Evolutionary conservation across 1,139 yeast species (phyloP).

Genomic region (Yamadazyma conglobata): DNA sequence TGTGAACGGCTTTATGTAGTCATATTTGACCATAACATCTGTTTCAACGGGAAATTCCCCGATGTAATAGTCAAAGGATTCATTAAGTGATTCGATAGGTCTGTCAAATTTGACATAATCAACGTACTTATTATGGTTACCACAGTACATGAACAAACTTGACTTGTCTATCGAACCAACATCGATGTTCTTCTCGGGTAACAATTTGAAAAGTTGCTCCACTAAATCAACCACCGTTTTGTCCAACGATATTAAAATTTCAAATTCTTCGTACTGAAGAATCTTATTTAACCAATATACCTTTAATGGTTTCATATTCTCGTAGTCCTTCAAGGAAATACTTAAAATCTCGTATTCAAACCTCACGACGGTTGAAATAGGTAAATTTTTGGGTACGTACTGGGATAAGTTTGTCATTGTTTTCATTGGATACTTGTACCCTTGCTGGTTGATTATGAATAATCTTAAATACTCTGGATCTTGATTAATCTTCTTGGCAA

Average conservation of each 20-base stretch:
- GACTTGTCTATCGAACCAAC: conserved; percentile 41
- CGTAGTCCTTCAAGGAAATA: conserved; percentile 72
- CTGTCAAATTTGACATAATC: conserved; percentile 38
- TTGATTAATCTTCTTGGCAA: conserved; percentile 51
- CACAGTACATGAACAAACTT: conserved; percentile 55
- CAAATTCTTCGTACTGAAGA: conserved; percentile 64
- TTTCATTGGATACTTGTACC: conserved; percentile 49
- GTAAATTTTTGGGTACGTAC: conserved; percentile 47
- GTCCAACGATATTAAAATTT: conserved; percentile 62
- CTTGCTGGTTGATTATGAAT: conserved; percentile 54
- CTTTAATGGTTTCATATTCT: conserved; percentile 63
- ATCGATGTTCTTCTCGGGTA: conserved; percentile 40
- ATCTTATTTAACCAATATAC: conserved; percentile 63
- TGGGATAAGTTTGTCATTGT: conserved; percentile 40
- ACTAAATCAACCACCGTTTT: conserved; percentile 58
- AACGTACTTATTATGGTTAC: conserved; percentile 39
- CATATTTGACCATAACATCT: conserved; percentile 35
- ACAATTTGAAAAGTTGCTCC: conserved; percentile 51
- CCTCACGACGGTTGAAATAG: conserved; percentile 43
- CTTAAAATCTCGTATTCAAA: conserved; percentile 76
- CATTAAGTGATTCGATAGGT: conserved; percentile 32
- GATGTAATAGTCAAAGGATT: conserved; percentile 36
- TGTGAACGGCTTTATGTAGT: conserved; percentile 31
- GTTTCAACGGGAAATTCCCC: conserved; percentile 47
- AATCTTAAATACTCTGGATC: conserved; percentile 66